A percentile compares a stretch with the other conserved stretches of the same genome.
These are phyloP conservation scores for Dactylellina leptospora DNA, from an alignment of 2,329 filamentous ascomycete species.

Conservation along the genomic window DNA sequence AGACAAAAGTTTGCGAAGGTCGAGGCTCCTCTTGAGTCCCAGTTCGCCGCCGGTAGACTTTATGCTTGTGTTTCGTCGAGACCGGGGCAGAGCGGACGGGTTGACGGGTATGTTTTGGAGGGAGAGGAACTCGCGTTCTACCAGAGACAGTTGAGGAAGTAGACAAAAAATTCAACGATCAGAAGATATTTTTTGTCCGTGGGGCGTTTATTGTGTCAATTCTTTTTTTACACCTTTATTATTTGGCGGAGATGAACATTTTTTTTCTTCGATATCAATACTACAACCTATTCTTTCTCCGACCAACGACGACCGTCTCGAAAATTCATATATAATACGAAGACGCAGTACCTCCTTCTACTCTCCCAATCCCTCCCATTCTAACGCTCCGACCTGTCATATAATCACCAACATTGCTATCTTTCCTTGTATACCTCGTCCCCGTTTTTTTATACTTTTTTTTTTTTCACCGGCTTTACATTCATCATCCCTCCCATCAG, in stretches of 20 bases:
- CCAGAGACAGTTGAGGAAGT: constrained; percentile 99
- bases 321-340: constrained; percentile 26
- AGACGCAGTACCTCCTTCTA: constrained; percentile 9
- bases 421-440: constrained; percentile 37
- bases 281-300: constrained; percentile 27
- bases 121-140: constrained; percentile 99
- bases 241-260: constrained; percentile 50
- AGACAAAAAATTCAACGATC: constrained; percentile 62
- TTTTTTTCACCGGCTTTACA: constrained; percentile 46
- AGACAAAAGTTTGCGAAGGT: constrained; percentile 90
- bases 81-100: constrained; percentile 95
- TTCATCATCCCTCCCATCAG: constrained; percentile 8
- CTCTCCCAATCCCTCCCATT: not conserved
- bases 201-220: constrained; percentile 45
- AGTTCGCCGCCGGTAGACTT: constrained; percentile 99
- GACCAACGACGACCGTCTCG: constrained; percentile 24
- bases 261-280: constrained; percentile 29
- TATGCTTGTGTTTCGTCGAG: constrained; percentile 92
- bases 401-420: constrained; percentile 53
- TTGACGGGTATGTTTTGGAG: constrained; percentile 97
- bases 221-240: constrained; percentile 20
- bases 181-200: constrained; percentile 22
- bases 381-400: constrained; percentile 44
- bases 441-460: constrained; percentile 8
- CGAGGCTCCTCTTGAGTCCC: constrained; percentile 89